Evolutionary conservation across 2,329 filamentous ascomycete genomes (phyloP).

Genomic region (Cadophora sp.): DNA sequence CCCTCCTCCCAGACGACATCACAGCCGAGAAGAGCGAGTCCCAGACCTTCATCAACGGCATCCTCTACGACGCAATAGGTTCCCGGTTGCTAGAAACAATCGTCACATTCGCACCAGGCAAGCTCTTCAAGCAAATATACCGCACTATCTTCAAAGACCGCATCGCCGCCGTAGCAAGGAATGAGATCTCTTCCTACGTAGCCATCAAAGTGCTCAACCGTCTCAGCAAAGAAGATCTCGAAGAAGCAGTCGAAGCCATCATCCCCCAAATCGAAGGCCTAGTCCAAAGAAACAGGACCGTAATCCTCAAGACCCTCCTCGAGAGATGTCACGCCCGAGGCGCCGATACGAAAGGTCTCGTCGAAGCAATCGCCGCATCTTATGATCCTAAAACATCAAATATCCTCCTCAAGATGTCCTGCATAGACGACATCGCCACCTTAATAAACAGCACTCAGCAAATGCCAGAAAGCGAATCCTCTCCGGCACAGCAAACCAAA

Average conservation of each 20-base stretch:
- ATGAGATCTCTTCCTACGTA: conserved; percentile 89
- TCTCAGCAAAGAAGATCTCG: conserved; percentile 84
- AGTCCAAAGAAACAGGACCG: conserved; percentile 76
- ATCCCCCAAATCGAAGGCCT: conserved; percentile 75
- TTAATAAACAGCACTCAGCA: conserved; percentile 53
- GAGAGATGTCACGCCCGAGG: conserved; percentile 79
- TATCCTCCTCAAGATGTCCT: conserved; percentile 66
- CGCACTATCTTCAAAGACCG: conserved; percentile 79
- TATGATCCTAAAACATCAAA: conserved; percentile 58
- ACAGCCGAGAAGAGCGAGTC: conserved; percentile 76
- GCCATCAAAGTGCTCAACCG: conserved; percentile 83
- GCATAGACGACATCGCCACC: conserved; percentile 58
- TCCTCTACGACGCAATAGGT: conserved; percentile 90
- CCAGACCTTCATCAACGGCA: conserved; percentile 81
- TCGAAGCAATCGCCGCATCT: conserved; percentile 59
- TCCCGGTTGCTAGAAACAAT: conserved; percentile 90
- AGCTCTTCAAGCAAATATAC: conserved; percentile 89
- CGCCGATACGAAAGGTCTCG: conserved; percentile 61
- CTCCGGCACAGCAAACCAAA: conserved; percentile 38
- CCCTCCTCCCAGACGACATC: conserved; percentile 80
- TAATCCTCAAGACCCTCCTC: conserved; percentile 81
- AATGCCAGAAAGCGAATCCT: conserved; percentile 39
- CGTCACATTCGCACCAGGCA: conserved; percentile 80
- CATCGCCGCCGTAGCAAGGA: conserved; percentile 81
- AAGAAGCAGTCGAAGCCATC: conserved; percentile 74